Conservation (phyloP, 306 rosid genomes). For the Fagus sylvatica region DNA sequence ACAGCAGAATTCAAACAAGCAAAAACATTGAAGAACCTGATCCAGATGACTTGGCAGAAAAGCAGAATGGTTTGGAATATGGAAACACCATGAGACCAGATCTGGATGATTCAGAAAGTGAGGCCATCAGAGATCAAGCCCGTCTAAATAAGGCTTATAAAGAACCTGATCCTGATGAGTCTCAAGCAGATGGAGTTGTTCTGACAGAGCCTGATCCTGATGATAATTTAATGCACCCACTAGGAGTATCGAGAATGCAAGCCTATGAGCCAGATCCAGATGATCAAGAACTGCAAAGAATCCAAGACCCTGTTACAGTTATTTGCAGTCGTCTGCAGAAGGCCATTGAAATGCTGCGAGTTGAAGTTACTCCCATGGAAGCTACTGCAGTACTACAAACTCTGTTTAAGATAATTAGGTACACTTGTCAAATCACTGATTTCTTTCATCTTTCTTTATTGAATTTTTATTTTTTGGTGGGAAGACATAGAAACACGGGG, state of each 20-base stretch:
- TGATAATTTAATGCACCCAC: slow-evolving; percentile 39
- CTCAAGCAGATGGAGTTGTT: slow-evolving; percentile 32
- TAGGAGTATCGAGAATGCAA: slow-evolving; percentile 44
- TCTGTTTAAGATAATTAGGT: slow-evolving; percentile 78
- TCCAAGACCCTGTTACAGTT: slow-evolving; percentile 63
- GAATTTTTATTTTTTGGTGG: background rate
- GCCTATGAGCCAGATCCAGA: slow-evolving; percentile 79
- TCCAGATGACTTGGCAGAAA: slow-evolving; percentile 42
- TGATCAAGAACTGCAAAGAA: slow-evolving; percentile 78
- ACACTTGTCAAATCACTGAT: background rate
- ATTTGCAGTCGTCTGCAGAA: slow-evolving; percentile 61
- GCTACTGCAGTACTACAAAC: slow-evolving; percentile 61
- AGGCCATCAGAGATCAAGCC: slow-evolving; percentile 21
- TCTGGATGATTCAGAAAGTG: slow-evolving; percentile 22
- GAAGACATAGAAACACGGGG: background rate
- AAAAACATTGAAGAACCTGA: slow-evolving; percentile 41
- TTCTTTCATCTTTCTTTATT: background rate
- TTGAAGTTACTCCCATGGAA: slow-evolving; percentile 58
- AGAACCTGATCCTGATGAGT: slow-evolving; percentile 36
- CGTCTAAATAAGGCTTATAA: slow-evolving; percentile 19
- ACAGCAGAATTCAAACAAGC: slow-evolving; percentile 26
- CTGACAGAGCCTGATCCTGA: slow-evolving; percentile 54
- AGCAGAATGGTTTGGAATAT: slow-evolving; percentile 12
- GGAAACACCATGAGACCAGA: slow-evolving; percentile 12
- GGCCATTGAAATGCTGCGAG: slow-evolving; percentile 56